Evolutionary conservation across 352 stramenopile species (phyloP), one percentile per base, ranked within the genome.

Genomic region (Pythium aristosporum): DNA sequence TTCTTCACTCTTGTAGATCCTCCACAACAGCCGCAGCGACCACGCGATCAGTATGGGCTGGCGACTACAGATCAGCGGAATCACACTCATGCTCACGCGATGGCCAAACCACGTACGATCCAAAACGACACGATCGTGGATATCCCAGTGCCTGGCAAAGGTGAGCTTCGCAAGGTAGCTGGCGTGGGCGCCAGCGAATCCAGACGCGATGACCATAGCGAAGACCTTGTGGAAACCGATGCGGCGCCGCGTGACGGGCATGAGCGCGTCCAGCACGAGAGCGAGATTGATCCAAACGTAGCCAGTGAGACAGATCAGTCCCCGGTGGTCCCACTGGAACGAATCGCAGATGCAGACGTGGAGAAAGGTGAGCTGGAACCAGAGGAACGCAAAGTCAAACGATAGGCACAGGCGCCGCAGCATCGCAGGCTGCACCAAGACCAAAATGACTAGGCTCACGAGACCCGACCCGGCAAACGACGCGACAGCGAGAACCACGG

Each of bases 361-460:
- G 1, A 58, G 32, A 13, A 73, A 10, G 1, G 61, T 65, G 20
- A 76, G 48, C 53, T 80, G 70, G 13, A 76, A 18, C 21, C 67
- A 71, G 16, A 76, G 28, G 32, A 76, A 76, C 12, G 53, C n/a
- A 43, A 74, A 74, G 37, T 80, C 73, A 25, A 77, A 80, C 43
- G 67, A 74, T 10, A 43, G 44, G n/a, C 64, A 36, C 13, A 77
- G 41, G 3, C 58, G 39, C 1, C 50, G 41, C 10, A 77, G 56
- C 47, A 77, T 25, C n/a, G 65, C 46, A 1, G 57, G 61, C 28
- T 76, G 61, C 32, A 68, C 68, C 25, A 64, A 37, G 2, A 43
- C 30, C 28, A 25, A 34, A 13, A 62, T n/a, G 20, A 34, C 51
- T 2, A 21, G 3, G 30, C 34, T 51, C 18, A 55, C 28, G 47